These are phyloP conservation scores for Ophiobolus disseminans DNA, from an alignment of 2,329 filamentous ascomycete genomes.

Conservation along the genomic window DNA sequence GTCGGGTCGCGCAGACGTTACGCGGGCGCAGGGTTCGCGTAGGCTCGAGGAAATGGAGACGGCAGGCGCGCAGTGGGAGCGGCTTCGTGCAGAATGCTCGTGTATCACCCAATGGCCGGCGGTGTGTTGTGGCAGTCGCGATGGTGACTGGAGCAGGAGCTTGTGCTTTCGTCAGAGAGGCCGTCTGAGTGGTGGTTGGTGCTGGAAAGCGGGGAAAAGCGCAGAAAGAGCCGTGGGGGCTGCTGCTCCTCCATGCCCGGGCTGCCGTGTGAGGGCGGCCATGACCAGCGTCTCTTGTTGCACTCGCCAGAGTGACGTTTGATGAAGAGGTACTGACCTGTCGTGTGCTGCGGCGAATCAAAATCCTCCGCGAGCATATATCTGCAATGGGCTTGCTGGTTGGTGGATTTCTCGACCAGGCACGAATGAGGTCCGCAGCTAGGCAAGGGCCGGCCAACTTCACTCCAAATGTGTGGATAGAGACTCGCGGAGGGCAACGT, in stretches of 20 bases:
- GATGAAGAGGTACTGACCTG: conserved; percentile 19
- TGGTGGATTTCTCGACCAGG: conserved; percentile 15
- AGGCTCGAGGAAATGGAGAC: conserved; percentile 19
- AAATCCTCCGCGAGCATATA: conserved; percentile 17
- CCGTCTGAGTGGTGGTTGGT: conserved; percentile 41
- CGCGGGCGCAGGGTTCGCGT: conserved; percentile 40
- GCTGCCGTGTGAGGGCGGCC: neutral
- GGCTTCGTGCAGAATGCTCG: conserved; percentile 27
- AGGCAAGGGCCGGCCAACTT: conserved; percentile 23
- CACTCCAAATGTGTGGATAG: conserved; percentile 8
- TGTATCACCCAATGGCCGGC: conserved; percentile 37
- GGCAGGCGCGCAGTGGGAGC: conserved; percentile 11
- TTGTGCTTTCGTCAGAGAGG: conserved; percentile 43
- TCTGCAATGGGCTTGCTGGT: conserved; percentile 20
- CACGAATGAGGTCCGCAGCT: conserved; percentile 3
- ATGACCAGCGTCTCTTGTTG: neutral
- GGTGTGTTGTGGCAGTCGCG: conserved; percentile 27
- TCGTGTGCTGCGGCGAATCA: conserved; percentile 22
- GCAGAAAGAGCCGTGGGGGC: neutral
- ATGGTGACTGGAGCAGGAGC: conserved; percentile 38
- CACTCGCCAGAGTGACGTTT: neutral
- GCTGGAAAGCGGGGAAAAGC: neutral
- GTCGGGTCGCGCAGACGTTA: conserved; percentile 40
- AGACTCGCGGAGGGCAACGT: conserved; percentile 4
- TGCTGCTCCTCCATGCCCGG: neutral